Evolutionary conservation across 345 rosid species (phyloP).

Genomic region (Eucalyptus viminalis): DNA sequence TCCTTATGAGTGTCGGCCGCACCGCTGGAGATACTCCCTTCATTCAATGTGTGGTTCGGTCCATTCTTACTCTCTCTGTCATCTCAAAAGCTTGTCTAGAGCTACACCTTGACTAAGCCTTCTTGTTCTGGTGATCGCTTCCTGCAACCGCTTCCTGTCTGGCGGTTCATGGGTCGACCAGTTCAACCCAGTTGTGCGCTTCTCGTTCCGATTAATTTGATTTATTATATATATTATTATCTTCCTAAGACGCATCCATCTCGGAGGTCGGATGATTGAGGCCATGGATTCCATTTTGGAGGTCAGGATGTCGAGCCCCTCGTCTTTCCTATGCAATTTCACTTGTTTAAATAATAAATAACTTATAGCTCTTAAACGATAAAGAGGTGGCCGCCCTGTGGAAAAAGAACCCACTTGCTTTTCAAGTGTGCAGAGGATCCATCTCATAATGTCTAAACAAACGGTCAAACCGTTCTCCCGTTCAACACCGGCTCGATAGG

Average conservation of each 20-base stretch:
- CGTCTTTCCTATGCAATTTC: not conserved
- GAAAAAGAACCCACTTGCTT: not conserved
- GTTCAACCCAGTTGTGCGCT: not conserved
- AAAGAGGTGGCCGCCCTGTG: not conserved
- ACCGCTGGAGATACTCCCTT: not conserved
- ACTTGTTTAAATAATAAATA: not conserved
- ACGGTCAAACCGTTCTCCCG: not conserved
- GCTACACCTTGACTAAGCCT: not conserved
- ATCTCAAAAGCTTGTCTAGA: not conserved
- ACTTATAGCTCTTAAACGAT: not conserved
- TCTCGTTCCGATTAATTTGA: not conserved
- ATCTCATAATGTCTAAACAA: not conserved
- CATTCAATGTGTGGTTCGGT: not conserved
- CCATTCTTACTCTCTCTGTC: not conserved
- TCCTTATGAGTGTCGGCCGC: not conserved
- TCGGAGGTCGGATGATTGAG: not conserved
- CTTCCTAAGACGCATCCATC: not conserved
- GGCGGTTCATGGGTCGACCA: not conserved
- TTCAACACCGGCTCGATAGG: not conserved
- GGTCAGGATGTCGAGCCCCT: not conserved
- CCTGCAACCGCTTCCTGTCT: not conserved
- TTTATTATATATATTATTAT: not conserved
- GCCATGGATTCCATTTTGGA: not conserved
- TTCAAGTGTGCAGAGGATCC: not conserved
- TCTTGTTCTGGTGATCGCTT: not conserved